Evolutionary conservation across 345 rosid species (phyloP).

Genomic region (Clarkia xantiana): DNA sequence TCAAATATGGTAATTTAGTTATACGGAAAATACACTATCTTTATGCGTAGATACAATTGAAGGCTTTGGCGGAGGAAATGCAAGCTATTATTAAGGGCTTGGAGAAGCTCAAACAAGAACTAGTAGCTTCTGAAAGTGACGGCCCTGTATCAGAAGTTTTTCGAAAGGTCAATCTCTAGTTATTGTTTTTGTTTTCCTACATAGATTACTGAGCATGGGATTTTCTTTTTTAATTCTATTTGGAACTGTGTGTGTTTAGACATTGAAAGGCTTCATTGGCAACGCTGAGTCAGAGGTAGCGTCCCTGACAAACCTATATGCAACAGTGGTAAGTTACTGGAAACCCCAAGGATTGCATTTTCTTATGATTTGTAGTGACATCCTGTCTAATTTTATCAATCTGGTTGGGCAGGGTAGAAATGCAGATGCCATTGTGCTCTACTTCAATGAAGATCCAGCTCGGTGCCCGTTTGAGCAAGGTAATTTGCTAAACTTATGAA

Average conservation of each 20-base stretch:
- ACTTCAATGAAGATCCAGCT: slow-evolving; percentile 95
- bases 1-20: slow-evolving; percentile 4
- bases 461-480: slow-evolving; percentile 99
- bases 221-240: not conserved
- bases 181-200: not conserved
- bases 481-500: too few relatives aligned
- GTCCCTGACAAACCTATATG: slow-evolving; percentile 59
- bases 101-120: slow-evolving; percentile 87
- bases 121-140: slow-evolving; percentile 71
- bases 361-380: not conserved
- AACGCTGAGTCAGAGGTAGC: slow-evolving; percentile 72
- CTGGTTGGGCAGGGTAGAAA: slow-evolving; percentile 67
- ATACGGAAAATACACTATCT: slow-evolving; percentile 4
- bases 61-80: slow-evolving; percentile 96
- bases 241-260: slow-evolving; percentile 28
- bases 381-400: slow-evolving; percentile 3
- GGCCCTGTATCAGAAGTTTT: slow-evolving; percentile 94
- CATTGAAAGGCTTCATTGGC: slow-evolving; percentile 61
- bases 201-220: not conserved
- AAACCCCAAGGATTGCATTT: slow-evolving; percentile 4
- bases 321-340: slow-evolving; percentile 58
- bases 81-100: slow-evolving; percentile 92
- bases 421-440: slow-evolving; percentile 92
- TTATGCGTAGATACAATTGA: slow-evolving; percentile 77
- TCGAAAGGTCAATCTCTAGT: slow-evolving; percentile 26